Evolutionary conservation across 108 stramenopile species (phyloP), one percentile per base, ranked within the genome.

Genomic region (Cyclotella baltica): DNA sequence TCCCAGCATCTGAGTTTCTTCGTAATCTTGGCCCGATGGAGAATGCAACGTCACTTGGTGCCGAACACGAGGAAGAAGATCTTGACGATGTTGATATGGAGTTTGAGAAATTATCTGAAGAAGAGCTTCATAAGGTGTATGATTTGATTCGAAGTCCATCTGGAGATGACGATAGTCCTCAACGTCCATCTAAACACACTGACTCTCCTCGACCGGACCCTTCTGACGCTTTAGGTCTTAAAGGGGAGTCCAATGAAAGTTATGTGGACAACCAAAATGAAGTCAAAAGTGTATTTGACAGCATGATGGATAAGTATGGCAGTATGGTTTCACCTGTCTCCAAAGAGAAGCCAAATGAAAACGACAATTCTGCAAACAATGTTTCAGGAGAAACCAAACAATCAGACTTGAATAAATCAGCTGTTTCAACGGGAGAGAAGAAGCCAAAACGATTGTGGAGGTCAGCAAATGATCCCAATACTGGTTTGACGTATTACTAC

Each of bases 401-500:
- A 5, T 3, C 55, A 0, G 33, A 34, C 13, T 19, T 33, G n/a
- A 61, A 34, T 34, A 22, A 62, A 62, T 16, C 1, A 34, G 19
- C 67, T 20, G 19, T 10, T 0, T 9, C 27, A 29, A 33, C 50
- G 29, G 27, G 30, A 23, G 25, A 40, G 38, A 64, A 43, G 25
- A 73, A 74, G 48, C 72, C 80, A n/a, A 90, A 85, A 63, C 64
- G 78, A 29, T 23, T 73, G 11, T 94, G 93, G 93, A 94, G 83
- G 76, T 71, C 88, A 15, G 88, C 87, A 1, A 57, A 62, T 3
- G 90, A 92, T 67, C 77, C 75, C 11, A 84, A 72, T 18, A 82
- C 88, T 31, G 93, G 91, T 8, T 52, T 84, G 13, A 87, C 81
- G 0, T 94, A 94, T 65, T 94, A 89, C 73, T 94, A 94, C 76